phyloP scores from a whole-genome alignment of 192 early-diverging fungal species.

The Coemansia sp. region DNA sequence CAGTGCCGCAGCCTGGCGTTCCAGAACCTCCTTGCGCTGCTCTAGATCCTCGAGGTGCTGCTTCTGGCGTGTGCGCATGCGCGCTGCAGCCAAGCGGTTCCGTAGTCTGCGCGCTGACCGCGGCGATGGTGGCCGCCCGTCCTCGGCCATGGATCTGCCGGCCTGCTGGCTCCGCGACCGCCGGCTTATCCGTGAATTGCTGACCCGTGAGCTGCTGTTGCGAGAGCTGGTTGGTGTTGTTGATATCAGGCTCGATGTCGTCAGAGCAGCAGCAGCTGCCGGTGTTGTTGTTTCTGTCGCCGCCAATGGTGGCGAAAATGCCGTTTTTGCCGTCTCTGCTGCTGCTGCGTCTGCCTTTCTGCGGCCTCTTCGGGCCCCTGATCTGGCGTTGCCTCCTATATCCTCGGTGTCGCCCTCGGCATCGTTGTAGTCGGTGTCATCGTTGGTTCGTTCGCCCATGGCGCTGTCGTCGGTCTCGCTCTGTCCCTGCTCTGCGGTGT shows the following conservation, averaged over 20 bases:
- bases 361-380: too few relatives aligned
- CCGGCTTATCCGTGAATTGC: not conserved
- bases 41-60: conserved; percentile 41
- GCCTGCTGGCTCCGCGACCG: not conserved
- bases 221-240: too few relatives aligned
- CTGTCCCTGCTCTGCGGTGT: not conserved
- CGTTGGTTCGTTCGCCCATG: too few relatives aligned
- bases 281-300: not conserved
- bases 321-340: not conserved
- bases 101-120: conserved; percentile 30
- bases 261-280: not conserved
- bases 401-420: not conserved
- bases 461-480: not conserved
- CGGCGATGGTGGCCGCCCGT: conserved; percentile 22
- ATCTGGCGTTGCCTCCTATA: too few relatives aligned
- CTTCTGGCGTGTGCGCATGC: conserved; percentile 45
- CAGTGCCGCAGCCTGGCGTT: conserved; percentile 23
- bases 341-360: not conserved
- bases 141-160: not conserved
- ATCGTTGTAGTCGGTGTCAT: too few relatives aligned
- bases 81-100: conserved; percentile 36
- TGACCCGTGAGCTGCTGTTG: too few relatives aligned
- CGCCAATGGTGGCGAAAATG: not conserved
- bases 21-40: conserved; percentile 30
- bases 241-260: not conserved